These are phyloP conservation scores for Nannochloris sp. DNA, from an alignment of 139 green algal species.

Conservation along the genomic window DNA sequence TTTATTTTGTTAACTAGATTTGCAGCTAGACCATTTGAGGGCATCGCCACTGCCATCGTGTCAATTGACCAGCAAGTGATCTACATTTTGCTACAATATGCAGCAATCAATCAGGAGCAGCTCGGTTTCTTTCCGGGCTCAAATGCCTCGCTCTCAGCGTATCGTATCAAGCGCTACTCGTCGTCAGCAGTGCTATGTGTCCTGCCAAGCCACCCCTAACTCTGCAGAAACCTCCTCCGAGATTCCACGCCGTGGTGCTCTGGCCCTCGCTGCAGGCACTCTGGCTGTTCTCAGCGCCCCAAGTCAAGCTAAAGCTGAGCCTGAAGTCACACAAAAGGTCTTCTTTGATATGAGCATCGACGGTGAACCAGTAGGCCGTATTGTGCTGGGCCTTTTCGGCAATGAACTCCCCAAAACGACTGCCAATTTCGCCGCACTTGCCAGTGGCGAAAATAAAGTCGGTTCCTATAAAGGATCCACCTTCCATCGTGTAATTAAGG, in stretches of 20 bases:
- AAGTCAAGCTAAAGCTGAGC: neutral
- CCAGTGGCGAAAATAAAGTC: slow-evolving; percentile 26
- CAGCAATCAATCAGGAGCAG: too few relatives aligned
- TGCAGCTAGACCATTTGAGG: neutral
- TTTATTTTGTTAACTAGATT: neutral
- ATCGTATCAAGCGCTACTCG: too few relatives aligned
- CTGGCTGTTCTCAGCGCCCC: neutral
- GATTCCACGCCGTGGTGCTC: too few relatives aligned
- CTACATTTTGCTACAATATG: too few relatives aligned
- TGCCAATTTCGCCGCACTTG: slow-evolving; percentile 44
- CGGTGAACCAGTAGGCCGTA: slow-evolving; percentile 37
- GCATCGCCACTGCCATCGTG: too few relatives aligned
- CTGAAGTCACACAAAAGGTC: slow-evolving; percentile 25
- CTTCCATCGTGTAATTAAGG: slow-evolving; percentile 63
- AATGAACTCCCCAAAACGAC: slow-evolving; percentile 57
- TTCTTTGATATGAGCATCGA: slow-evolving; percentile 69
- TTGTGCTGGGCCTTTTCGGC: slow-evolving; percentile 70
- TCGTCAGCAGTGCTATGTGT: too few relatives aligned
- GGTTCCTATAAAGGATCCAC: slow-evolving; percentile 29
- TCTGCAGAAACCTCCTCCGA: too few relatives aligned
- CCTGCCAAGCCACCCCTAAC: too few relatives aligned
- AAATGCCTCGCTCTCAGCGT: too few relatives aligned
- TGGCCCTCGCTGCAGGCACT: neutral
- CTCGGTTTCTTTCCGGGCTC: too few relatives aligned
- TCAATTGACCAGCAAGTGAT: too few relatives aligned